Base-by-base conservation (phyloP, 2,329 filamentous ascomycete genomes). In the Amylocarpus encephaloides region DNA sequence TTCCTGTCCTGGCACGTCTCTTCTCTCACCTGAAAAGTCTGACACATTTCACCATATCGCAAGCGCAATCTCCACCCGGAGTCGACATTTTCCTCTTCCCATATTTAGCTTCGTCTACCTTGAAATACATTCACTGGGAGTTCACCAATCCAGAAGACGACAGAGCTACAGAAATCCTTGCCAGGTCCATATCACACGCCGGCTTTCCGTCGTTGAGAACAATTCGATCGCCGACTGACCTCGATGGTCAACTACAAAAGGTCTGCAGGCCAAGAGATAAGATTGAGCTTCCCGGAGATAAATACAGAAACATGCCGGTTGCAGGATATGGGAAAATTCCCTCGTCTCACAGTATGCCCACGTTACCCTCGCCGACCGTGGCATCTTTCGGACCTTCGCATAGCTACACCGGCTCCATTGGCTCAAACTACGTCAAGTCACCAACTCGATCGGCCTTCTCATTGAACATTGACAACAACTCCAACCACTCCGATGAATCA, bases 141-240 rank as follows among this genome's bases (percentile, higher is more conserved):
- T 76, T 88, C 22, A 26, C 57, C 6, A 58, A 59, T 46, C 50
- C 59, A 4, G 53, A 59, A 15, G 63, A 67, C 18, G 65, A 56
- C 42, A 74, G 71, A 43, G 80, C 83, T 1, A 83, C 85, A 45
- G 72, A 75, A 5, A 78, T 85, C 42, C 72, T 90, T 6, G 80
- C 83, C 1, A 72, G 73, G 51, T 81, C 80, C 59, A 86, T 90
- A 56, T 67, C 67, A 5, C 74, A 76, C 1, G 70, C 70, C 4
- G 80, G 80, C 0, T 87, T 91, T 60, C 86, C 86, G 0, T 64
- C 69, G 0, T 73, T 91, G 9, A 71, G 70, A 9, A 70, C 64
- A 1, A 68, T 90, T 15, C 79, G 86, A 48, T 73, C 80, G 0
- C 86, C 85, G 1, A 80, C 80, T 50, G 86, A 91, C 56, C 77